Conservation (phyloP, 2,329 filamentous ascomycete species). For the Ophiostoma quercus region DNA sequence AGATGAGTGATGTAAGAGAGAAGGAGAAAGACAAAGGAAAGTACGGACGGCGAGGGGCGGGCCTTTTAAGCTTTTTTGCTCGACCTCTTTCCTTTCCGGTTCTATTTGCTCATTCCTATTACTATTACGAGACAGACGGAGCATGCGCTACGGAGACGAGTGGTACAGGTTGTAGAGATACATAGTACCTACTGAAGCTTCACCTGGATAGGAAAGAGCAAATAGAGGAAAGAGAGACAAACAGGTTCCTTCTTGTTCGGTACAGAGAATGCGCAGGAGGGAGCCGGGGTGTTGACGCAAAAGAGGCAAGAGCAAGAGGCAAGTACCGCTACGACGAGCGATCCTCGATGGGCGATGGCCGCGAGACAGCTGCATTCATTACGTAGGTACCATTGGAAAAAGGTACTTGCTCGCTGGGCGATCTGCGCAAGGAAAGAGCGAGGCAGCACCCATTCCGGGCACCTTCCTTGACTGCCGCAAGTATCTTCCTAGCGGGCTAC, state of each 20-base stretch:
- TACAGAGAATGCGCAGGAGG: slow-evolving; percentile 5
- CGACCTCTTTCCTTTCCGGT: background rate
- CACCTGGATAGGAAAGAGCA: slow-evolving; percentile 10
- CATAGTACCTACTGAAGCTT: background rate
- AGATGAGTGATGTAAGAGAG: background rate
- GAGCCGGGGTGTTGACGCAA: slow-evolving; percentile 2
- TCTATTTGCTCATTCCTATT: background rate
- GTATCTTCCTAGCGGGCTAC: background rate
- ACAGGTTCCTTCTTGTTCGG: slow-evolving; percentile 1
- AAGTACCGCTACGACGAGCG: background rate
- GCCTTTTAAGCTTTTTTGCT: slow-evolving; percentile 15
- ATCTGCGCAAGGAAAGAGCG: slow-evolving; percentile 8
- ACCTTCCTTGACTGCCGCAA: background rate
- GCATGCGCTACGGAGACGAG: slow-evolving; percentile 4
- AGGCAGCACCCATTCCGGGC: background rate
- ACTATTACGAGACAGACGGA: background rate
- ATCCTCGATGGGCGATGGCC: slow-evolving; percentile 10
- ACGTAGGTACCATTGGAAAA: background rate
- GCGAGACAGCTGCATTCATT: background rate
- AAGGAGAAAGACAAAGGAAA: background rate
- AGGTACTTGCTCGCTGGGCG: background rate
- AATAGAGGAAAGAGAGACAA: background rate
- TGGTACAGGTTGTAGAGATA: background rate
- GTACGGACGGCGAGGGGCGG: slow-evolving; percentile 4
- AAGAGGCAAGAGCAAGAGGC: background rate